Evolutionary conservation across 306 rosid species (phyloP).

Genomic region (Trifolium dubium): DNA sequence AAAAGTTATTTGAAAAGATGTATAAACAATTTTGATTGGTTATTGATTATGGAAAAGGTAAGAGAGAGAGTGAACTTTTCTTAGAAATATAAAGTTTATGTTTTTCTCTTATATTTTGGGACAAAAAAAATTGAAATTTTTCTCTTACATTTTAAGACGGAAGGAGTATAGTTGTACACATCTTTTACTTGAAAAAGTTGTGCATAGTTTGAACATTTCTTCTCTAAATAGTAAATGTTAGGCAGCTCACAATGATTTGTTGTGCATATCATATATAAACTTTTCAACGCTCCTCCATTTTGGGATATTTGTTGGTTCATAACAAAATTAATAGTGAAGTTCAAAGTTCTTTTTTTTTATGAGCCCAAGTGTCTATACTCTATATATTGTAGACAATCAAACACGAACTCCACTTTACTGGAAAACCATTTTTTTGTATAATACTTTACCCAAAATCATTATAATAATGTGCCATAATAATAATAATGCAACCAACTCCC

Average conservation of each 20-base stretch:
- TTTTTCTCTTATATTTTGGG: no score
- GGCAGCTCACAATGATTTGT: constrained; percentile 16
- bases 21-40: no score
- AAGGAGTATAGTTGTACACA: no score
- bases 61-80: no score
- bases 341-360: background rate
- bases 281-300: constrained; percentile 7
- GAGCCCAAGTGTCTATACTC: no score
- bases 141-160: no score
- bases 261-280: background rate
- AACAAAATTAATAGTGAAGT: background rate
- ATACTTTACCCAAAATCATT: background rate
- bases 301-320: constrained; percentile 18
- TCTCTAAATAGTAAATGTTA: background rate
- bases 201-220: background rate
- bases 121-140: no score
- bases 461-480: background rate
- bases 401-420: background rate
- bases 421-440: background rate
- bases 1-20: no score
- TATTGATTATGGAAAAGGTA: no score
- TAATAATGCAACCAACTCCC: background rate
- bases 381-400: background rate
- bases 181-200: background rate
- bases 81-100: no score